Evolutionary conservation across 2,329 filamentous ascomycete genomes (phyloP), one percentile per base, ranked within the genome.

Genomic region (Fonsecaea multimorphosa): DNA sequence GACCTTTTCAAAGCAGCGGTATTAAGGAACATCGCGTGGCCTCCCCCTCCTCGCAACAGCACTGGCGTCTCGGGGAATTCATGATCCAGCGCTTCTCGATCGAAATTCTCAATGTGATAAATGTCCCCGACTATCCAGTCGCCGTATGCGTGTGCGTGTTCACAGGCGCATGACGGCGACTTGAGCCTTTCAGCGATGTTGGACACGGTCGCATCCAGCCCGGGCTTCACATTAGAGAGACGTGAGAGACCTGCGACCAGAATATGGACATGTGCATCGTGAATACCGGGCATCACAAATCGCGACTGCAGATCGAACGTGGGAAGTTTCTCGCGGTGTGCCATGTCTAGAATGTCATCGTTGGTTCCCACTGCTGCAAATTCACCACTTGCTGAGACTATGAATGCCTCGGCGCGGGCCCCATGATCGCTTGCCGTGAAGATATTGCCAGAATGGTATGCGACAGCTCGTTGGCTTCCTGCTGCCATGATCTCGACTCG

Each of bases 51-150:
- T 7, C 68, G 67, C 1, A 78, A 67, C 1, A 74, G 58, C 1
- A 77, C 73, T 1, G 76, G 76, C 9, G 64, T 71, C 27, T 75
- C 62, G 1, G 76, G 74, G 38, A 73, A 78, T 3, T 72, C 36
- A 11, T 70, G 68, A 27, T 75, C 61, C 67, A 75, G 68, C 68
- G 72, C 57, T 61, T 66, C 53, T 51, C 69, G 70, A 27, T 66
- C 58, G 34, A 66, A 66, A 51, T 74, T 67, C 0, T 72, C 70
- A 22, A 76, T 64, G 29, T 57, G 56, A 58, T 68, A 72, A 40
- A 68, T 65, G 49, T 72, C 70, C 1, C 69, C 71, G 3, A 73
- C 68, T 2, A 74, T 51, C 72, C 72, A 74, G 56, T 74, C 72
- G 29, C 68, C 68, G 34, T 63, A 63, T 19, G 32, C 51, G 27